Evolutionary conservation across 257 asterid genomes (phyloP), one percentile per base, ranked within the genome.

Genomic region (Mitragyna speciosa): DNA sequence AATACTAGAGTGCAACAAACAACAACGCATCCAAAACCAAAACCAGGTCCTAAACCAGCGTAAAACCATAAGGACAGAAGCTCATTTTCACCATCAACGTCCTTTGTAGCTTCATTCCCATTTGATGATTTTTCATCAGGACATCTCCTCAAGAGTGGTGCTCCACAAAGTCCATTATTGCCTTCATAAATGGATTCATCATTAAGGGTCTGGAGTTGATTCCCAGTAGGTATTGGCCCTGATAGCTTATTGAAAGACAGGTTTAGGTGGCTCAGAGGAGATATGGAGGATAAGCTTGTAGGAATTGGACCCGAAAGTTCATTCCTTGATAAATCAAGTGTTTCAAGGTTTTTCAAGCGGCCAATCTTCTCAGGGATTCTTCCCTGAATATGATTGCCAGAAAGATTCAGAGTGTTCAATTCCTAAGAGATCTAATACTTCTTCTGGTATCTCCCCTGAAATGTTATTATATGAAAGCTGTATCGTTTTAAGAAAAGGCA

Each of bases 251-350:
- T 87, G 48, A 31, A 82, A 0, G 90, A 87, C 41, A 84, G 47
- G 73, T 84, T 84, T 19, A 82, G 79, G 68, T 72, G 67, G 71
- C 85, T 82, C 73, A 87, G 73, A 78, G 72, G 73, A 41, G 76
- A 61, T 78, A 84, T 51, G 58, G 73, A 43, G 20, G 87, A 64
- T 36, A 87, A 59, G 61, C 85, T 75, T 17, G 52, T n/a, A 11
- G 90, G 88, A 26, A 87, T 78, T 15, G 73, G n/a, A 24, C 88
- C 87, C 0, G 84, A 84, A 22, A 87, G 76, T 59, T 71, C 14
- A 61, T 87, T 87, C 30, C 47, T 65, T 2, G 86, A 84, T 30
- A 87, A 4, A 81, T 87, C 90, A 2, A 87, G 86, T 2, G 88
- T 80, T 47, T 80, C 88, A 0, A 87, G 85, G 33, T 45, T 22